phyloP scores from a whole-genome alignment of 768 basidiomycete genomes.

The Suillus cothurnatus region DNA sequence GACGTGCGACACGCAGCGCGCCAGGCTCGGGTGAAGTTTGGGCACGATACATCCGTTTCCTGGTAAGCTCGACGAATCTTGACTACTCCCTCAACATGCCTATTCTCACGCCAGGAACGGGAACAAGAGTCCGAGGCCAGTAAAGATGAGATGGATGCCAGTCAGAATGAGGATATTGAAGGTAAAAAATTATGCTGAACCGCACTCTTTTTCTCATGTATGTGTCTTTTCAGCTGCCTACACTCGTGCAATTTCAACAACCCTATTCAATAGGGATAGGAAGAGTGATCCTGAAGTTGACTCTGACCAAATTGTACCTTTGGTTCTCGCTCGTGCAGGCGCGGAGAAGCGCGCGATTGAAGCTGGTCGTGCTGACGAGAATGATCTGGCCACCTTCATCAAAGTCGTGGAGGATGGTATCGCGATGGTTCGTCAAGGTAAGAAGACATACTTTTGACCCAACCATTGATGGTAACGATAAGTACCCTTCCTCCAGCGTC shows the following conservation, averaged over 20 bases:
- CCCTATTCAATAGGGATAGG: slow-evolving; percentile 45
- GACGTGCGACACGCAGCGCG: slow-evolving; percentile 69
- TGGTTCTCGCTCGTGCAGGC: slow-evolving; percentile 65
- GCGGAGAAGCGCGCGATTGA: slow-evolving; percentile 61
- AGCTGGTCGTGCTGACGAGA: slow-evolving; percentile 49
- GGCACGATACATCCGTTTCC: slow-evolving; percentile 73
- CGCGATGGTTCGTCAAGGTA: slow-evolving; percentile 60
- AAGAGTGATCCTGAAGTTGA: slow-evolving; percentile 38
- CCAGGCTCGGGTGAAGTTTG: slow-evolving; percentile 79
- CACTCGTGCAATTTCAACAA: slow-evolving; percentile 54
- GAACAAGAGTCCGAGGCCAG: slow-evolving; percentile 7
- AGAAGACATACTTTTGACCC: slow-evolving; percentile 8
- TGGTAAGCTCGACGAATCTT: slow-evolving; percentile 45
- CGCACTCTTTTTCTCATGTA: background rate
- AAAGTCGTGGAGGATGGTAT: slow-evolving; percentile 66
- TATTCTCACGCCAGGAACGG: slow-evolving; percentile 24
- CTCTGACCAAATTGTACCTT: slow-evolving; percentile 63
- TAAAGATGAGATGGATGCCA: background rate
- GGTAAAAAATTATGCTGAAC: background rate
- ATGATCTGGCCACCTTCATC: slow-evolving; percentile 54
- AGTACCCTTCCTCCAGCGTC: slow-evolving; percentile 43
- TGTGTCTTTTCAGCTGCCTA: slow-evolving; percentile 50
- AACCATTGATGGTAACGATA: background rate
- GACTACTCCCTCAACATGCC: background rate
- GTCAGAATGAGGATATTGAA: background rate